phyloP scores from a whole-genome alignment of 169 alveolate genomes.

The Blepharisma undulans region DNA sequence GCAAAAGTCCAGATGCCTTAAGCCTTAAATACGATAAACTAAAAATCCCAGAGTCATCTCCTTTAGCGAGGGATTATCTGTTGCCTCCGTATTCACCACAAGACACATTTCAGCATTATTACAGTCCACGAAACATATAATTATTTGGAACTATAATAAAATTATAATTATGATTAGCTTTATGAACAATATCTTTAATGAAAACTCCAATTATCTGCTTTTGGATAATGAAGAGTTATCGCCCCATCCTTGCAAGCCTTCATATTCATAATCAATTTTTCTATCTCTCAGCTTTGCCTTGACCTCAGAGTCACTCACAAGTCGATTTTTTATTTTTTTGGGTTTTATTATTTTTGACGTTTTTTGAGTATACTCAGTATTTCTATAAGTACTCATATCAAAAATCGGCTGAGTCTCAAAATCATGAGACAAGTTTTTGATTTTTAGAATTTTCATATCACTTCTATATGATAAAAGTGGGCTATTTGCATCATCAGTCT shows the following conservation, averaged over 20 bases:
- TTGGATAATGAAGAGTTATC: neutral
- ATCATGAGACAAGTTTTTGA: neutral
- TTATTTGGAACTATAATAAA: neutral
- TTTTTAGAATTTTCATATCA: neutral
- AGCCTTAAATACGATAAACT: neutral
- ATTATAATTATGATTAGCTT: neutral
- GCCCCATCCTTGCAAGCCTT: neutral
- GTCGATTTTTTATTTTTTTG: neutral
- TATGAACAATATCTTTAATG: neutral
- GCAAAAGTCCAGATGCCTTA: neutral
- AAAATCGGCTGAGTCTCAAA: neutral
- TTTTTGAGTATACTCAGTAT: neutral
- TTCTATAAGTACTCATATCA: neutral
- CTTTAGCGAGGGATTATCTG: neutral
- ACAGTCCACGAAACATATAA: neutral
- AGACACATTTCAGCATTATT: constrained; percentile 13
- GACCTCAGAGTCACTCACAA: neutral
- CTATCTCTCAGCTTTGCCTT: neutral
- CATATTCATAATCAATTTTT: neutral
- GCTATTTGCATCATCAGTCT: neutral
- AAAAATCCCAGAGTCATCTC: neutral
- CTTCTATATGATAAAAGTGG: neutral
- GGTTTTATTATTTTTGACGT: neutral
- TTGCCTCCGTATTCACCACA: neutral
- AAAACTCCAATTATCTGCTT: neutral